Evolutionary conservation across 2,329 filamentous ascomycete species (phyloP), one percentile per base, ranked within the genome.

Genomic region (Septoria petroselini): DNA sequence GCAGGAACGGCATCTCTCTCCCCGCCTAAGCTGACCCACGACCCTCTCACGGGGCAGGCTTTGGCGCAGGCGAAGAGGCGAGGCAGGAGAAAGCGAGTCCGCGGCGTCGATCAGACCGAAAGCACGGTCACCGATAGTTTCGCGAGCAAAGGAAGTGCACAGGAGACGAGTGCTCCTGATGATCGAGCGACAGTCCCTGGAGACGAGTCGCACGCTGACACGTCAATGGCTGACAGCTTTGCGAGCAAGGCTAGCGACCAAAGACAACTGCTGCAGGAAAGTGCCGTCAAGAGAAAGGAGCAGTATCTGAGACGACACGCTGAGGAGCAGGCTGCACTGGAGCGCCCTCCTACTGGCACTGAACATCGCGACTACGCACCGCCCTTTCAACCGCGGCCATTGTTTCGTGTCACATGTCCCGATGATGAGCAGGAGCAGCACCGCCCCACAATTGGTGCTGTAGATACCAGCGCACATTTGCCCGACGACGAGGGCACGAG

Each of bases 181-280:
- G 29, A 5, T 9, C 23, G 9, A 5, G 23, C 23, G 9, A 5
- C 23, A 27, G 23, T 9, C 23, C 5, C 5, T 27, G 23, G 14
- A 21, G 19, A 18, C 3, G 35, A 38, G 35, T 38, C 35, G 3
- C 35, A 19, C 3, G 11, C 19, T 4, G 35, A 38, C n/a, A 19
- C 9, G 9, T 38, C 35, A 12, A 38, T 38, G 9, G 17, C 21
- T 11, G 39, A 41, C 18, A 41, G 39, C 23, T 41, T 41, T 19
- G 18, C 60, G 17, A 64, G 62, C 52, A 62, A 63, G 31, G 60
- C 59, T 9, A 58, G 54, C 27, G 62, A 67, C 53, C 61, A 63
- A n/a, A 53, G 59, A 25, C 65, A 66, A 46, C 47, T 66, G 8
- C 52, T 48, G 27, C 45, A 41, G 19, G 31, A 34, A 12, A 41